phyloP scores from a whole-genome alignment of 805 yeast species.

The Candida qinlingensis region DNA sequence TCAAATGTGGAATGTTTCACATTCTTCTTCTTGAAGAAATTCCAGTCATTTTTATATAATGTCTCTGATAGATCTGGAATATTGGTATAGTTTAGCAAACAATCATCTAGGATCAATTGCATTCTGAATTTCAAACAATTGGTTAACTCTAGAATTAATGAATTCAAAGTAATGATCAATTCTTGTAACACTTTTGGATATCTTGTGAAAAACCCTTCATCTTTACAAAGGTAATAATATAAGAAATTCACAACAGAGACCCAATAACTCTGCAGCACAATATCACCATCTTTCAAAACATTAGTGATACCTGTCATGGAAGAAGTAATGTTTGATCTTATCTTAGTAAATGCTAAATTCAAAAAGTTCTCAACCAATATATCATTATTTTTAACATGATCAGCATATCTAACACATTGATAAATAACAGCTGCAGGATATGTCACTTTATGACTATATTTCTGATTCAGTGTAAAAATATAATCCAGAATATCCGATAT shows the following conservation, averaged over 20 bases:
- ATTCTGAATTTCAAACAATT: conserved; percentile 61
- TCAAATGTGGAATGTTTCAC: conserved; percentile 51
- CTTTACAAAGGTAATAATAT: conserved; percentile 71
- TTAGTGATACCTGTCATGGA: conserved; percentile 55
- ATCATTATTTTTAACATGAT: conserved; percentile 47
- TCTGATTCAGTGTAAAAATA: conserved; percentile 55
- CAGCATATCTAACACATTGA: conserved; percentile 68
- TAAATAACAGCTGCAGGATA: conserved; percentile 66
- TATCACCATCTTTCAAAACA: conserved; percentile 46
- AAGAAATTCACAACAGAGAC: conserved; percentile 72
- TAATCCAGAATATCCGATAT: conserved; percentile 70
- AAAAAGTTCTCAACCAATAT: conserved; percentile 54
- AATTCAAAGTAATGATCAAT: conserved; percentile 46
- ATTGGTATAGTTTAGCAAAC: conserved; percentile 69
- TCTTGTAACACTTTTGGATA: conserved; percentile 62
- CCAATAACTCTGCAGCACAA: conserved; percentile 80
- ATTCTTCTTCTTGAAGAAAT: conserved; percentile 41
- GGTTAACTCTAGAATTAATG: conserved; percentile 59
- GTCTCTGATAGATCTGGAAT: conserved; percentile 79
- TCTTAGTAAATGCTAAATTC: conserved; percentile 55
- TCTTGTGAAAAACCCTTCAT: conserved; percentile 47
- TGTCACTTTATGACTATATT: conserved; percentile 39
- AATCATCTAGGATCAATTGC: conserved; percentile 52
- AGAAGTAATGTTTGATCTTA: conserved; percentile 54
- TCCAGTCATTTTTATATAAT: conserved; percentile 71